A percentile compares a stretch with the other conserved stretches of the same genome.
phyloP scores from a whole-genome alignment of 2,329 filamentous ascomycete species.

The Talaromyces atroroseus region DNA sequence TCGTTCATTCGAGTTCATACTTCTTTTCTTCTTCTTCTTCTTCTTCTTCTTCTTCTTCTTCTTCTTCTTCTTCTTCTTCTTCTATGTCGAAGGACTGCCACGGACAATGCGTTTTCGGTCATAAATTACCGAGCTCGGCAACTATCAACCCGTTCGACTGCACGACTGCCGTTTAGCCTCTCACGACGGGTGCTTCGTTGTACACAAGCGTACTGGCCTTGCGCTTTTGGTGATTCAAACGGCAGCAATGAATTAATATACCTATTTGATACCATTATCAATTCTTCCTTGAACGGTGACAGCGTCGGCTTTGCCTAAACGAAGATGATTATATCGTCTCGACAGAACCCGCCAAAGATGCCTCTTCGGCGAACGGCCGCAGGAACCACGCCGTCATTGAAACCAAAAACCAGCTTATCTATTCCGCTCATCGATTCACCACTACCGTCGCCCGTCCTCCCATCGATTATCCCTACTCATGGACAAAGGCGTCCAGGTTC shows the following conservation, averaged over 20 bases:
- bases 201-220: background rate
- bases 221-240: background rate
- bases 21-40: no score
- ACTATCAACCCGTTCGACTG: background rate
- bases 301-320: conserved; percentile 5
- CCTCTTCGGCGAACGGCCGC: conserved; percentile 20
- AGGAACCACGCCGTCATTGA: conserved; percentile 14
- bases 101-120: background rate
- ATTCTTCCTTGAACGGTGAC: background rate
- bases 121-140: background rate
- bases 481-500: conserved; percentile 56
- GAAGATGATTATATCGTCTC: conserved; percentile 29
- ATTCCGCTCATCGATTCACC: conserved; percentile 62
- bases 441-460: conserved; percentile 65
- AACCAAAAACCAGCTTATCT: conserved; percentile 28
- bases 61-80: no score
- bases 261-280: background rate
- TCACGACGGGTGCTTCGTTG: no score
- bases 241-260: background rate
- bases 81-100: background rate
- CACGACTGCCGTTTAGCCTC: no score
- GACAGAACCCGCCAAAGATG: conserved; percentile 25
- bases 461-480: conserved; percentile 60
- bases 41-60: no score
- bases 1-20: background rate